Evolutionary conservation across 2,329 filamentous ascomycete species (phyloP).

Genomic region (Fusarium nisikadoi): DNA sequence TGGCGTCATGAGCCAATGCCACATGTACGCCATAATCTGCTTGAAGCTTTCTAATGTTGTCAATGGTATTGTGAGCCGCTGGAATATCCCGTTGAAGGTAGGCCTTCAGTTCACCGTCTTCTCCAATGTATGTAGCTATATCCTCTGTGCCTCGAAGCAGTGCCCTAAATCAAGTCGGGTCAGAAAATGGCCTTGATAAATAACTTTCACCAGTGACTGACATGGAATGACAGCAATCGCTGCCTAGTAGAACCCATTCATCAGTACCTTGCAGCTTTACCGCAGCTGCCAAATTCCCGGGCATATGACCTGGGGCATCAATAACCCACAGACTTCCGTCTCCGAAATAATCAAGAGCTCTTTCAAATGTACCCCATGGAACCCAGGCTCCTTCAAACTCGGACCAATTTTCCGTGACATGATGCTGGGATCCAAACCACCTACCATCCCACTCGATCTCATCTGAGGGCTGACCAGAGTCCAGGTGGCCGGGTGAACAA

Average conservation of each 20-base stretch:
- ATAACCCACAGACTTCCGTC: background rate
- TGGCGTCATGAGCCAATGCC: background rate
- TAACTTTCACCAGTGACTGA: background rate
- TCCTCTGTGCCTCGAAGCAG: background rate
- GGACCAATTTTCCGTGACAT: background rate
- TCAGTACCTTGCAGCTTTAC: background rate
- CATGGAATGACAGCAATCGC: background rate
- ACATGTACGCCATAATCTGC: background rate
- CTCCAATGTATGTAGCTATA: background rate
- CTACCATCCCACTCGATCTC: background rate
- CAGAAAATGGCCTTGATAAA: background rate
- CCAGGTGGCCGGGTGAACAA: background rate
- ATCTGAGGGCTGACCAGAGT: background rate
- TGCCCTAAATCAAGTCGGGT: background rate
- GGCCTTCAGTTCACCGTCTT: background rate
- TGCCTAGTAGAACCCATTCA: background rate
- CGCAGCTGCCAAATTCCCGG: background rate
- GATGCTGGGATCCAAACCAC: background rate
- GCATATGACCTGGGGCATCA: background rate
- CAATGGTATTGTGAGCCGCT: background rate
- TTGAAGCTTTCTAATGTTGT: background rate
- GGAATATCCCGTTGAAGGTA: background rate
- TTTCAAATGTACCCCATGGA: background rate
- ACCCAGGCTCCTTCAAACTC: background rate
- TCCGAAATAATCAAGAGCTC: background rate